These are phyloP conservation scores for Leishmania amazonensis DNA, from an alignment of 208 protist genomes.

Conservation along the genomic window DNA sequence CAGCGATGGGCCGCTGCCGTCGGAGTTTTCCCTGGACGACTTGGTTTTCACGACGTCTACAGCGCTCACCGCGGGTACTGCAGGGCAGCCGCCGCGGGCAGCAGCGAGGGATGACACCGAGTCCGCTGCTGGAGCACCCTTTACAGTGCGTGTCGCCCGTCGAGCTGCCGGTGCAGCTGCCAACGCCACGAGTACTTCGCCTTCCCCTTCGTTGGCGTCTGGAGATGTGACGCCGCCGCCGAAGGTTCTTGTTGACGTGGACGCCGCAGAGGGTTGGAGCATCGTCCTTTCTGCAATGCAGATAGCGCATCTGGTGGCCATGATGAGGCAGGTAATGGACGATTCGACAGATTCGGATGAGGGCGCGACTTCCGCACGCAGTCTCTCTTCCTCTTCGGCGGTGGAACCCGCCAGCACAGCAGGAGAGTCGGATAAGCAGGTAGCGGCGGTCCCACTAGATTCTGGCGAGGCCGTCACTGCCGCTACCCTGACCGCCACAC, in stretches of 20 bases:
- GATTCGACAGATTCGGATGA: not conserved
- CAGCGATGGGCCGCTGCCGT: constrained; percentile 25
- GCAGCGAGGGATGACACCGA: not conserved
- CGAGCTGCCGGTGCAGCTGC: not conserved
- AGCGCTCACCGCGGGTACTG: not conserved
- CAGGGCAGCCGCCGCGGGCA: not conserved
- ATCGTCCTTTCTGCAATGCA: constrained; percentile 24
- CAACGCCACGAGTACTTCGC: not conserved
- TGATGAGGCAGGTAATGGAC: constrained; percentile 8
- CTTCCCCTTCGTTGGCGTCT: not conserved
- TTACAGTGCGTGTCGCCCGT: constrained; percentile 26
- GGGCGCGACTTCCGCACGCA: not conserved
- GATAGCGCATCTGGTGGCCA: constrained; percentile 18
- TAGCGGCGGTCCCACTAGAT: constrained; percentile 5
- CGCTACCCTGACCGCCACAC: constrained; percentile 13
- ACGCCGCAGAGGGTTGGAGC: constrained; percentile 26
- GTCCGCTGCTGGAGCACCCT: constrained; percentile 7
- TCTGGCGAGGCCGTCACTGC: constrained; percentile 14
- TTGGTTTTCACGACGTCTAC: constrained; percentile 23
- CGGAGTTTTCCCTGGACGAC: constrained; percentile 24
- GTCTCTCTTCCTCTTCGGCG: not conserved
- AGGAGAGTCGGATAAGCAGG: not conserved
- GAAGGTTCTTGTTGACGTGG: constrained; percentile 19
- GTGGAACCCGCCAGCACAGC: not conserved
- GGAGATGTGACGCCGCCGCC: constrained; percentile 2